Base-by-base conservation (phyloP, 2,329 filamentous ascomycete genomes). In the Aspergillus clavatus region DNA sequence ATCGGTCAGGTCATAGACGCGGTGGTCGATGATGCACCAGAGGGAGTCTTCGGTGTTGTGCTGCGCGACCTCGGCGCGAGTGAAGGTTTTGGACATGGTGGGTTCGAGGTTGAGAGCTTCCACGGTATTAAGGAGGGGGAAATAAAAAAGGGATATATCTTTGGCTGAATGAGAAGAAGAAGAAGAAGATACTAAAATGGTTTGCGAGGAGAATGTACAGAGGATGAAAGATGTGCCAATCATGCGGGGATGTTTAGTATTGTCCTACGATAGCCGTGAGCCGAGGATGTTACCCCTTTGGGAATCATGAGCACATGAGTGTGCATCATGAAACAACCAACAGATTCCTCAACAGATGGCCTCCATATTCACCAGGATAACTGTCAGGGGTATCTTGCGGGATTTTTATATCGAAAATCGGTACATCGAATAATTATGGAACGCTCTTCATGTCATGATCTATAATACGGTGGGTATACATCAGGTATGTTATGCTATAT, bases 11-110 rank as follows among this genome's bases (percentile, higher is more conserved):
- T 95, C 87, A 74, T 94, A 95, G 62, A 94, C 87, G 59, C 83
- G 85, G 70, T 86, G 82, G 73, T 95, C 88, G 68, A 95, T 82
- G 61, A 95, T 84, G 69, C 87, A 85, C 84, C 87, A 90, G 46
- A 88, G 73, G 52, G 83, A 84, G 53, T 89, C 84, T 39, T 86
- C 82, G 45, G 78, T 81, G 66, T 83, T 88, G 73, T 91, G 84
- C 66, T 84, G 79, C 51, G 84, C 83, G 56, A 93, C 86, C 66
- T 88, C 70, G 33, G 68, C 73, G 57, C 76, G 75, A 41, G 73
- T 72, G 42, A 75, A 55, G 12, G 51, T 58, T 51, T 63, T 51
- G 27, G 55, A 46, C 56, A 58, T 58, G 42, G 18, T 46, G 39
- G 37, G 21, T 10, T 18, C 26, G 16, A 28, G 24, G 26, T 27